Evolutionary conservation across 1,284 basidiomycete genomes (phyloP), one percentile per base, ranked within the genome.

Genomic region (Fomitopsis schrenkii): DNA sequence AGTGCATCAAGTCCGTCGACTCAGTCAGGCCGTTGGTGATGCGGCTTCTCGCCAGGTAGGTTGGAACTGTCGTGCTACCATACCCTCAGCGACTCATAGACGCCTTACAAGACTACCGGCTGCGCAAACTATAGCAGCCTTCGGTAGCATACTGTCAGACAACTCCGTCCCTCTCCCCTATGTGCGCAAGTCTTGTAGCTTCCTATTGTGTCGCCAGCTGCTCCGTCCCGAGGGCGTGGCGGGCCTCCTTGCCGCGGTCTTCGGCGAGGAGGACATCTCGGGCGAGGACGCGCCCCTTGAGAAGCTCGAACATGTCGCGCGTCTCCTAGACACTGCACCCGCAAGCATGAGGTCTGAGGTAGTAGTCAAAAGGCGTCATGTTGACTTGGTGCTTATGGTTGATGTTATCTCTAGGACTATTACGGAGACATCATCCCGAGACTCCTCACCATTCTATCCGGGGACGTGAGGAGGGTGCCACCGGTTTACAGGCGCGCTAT

Each of bases 231-330:
- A 85, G 36, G 91, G 91, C 1, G 77, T 93, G 3, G 78, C 75
- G 40, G 90, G 89, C 1, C 77, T 93, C 22, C 86, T 83, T 62
- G 78, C 80, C 10, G 87, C 86, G 17, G 74, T 91, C 0, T 88
- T 92, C 63, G 84, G 86, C 0, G 87, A 89, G 61, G 82, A 83
- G 46, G 80, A 83, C 22, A 67, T 72, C 2, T 71, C 75, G 0
- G 79, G 78, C 19, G 82, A 81, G 15, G 80, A 83, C 57, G 77
- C 81, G 1, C 79, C 81, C 1, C 68, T 91, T 7, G 84, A 88
- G 64, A 90, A 88, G 70, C 77, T 91, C 10, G 85, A 92, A 63
- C 85, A 87, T 58, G 76, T 90, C 22, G 78, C 88, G 15, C 76
- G 75, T 6, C 79, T 90, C 22, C 70, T 93, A 38, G 79, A 75